Evolutionary conservation across 1,139 yeast genomes (phyloP), one percentile per base, ranked within the genome.

Genomic region (Yamadazyma triangularis): DNA sequence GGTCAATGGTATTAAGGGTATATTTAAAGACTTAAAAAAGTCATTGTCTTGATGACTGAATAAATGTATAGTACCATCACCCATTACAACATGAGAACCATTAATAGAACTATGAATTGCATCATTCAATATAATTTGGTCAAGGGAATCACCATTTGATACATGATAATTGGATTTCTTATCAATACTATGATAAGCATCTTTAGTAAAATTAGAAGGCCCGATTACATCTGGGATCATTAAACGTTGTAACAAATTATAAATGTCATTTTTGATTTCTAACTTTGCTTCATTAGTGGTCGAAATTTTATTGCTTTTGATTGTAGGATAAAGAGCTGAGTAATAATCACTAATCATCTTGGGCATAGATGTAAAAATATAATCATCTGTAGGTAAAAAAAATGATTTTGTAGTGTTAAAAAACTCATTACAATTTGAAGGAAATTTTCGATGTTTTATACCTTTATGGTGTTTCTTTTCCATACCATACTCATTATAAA

Each of bases 21-120:
- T 41, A 4, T 45, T 49, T 9, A 64, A 42, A 1, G 56, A 44
- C 0, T 52, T 36, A 25, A 75, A 55, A 35, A 73, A 57, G 13
- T 13, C 11, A 4, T 26, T n/a, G 8, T 11, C 16, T 16, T 14
- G 7, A 8, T 15, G 14, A 10, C 52, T 55, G 33, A 82, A 79
- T 4, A 76, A 49, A 50, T 88, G 91, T 0, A 81, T 49, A 0
- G 83, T 52, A 0, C 88, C 91, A 51, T 80, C 75, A 1, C 77
- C 57, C 4, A 77, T 59, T 0, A 79, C 49, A 11, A 67, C 46
- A 33, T 79, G 73, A 2, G 72, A 46, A 2, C 51, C 46, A 12
- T 24, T 27, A 11, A 27, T 18, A 1, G 25, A 12, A 3, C 61
- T 45, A 2, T 29, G 13, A 2, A 60, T 30, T n/a, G 39, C 37